These are phyloP conservation scores for Lyophyllum semitale DNA, from an alignment of 768 basidiomycete species.

Conservation along the genomic window DNA sequence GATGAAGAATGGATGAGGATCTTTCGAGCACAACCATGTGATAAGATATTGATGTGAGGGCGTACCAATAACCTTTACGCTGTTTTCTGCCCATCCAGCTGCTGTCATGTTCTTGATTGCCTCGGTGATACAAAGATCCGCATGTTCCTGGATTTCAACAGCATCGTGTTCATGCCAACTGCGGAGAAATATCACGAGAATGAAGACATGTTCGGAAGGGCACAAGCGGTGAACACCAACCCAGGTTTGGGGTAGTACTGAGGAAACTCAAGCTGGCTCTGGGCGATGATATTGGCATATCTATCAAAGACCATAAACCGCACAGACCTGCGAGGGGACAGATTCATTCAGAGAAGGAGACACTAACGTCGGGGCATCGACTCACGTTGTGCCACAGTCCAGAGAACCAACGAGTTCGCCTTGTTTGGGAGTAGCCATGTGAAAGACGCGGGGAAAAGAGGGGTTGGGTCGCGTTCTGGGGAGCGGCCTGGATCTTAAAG, in stretches of 20 bases:
- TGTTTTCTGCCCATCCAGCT: conserved; percentile 75
- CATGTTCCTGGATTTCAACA: conserved; percentile 73
- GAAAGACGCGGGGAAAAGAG: conserved; percentile 12
- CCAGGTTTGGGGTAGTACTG: conserved; percentile 92
- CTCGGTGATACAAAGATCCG: conserved; percentile 73
- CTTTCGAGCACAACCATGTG: conserved; percentile 14
- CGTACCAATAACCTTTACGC: conserved; percentile 88
- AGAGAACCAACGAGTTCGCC: conserved; percentile 90
- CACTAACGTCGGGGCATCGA: conserved; percentile 10
- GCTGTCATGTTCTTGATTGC: conserved; percentile 72
- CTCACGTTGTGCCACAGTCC: conserved; percentile 95
- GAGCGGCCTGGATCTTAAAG: conserved; percentile 10
- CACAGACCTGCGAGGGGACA: conserved; percentile 60
- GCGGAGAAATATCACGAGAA: conserved; percentile 7
- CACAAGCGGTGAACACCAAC: conserved; percentile 34
- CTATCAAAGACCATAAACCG: conserved; percentile 92
- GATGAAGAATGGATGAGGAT: neutral
- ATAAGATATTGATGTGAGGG: conserved; percentile 15
- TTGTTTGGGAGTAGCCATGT: conserved; percentile 43
- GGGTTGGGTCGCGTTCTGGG: conserved; percentile 1
- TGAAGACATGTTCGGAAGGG: neutral
- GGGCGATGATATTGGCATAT: conserved; percentile 82
- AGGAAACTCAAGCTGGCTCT: conserved; percentile 91
- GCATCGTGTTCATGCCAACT: conserved; percentile 98
- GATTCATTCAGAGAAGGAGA: neutral